Base-by-base conservation (phyloP, 1,284 basidiomycete genomes). In the Boletus smithii region DNA sequence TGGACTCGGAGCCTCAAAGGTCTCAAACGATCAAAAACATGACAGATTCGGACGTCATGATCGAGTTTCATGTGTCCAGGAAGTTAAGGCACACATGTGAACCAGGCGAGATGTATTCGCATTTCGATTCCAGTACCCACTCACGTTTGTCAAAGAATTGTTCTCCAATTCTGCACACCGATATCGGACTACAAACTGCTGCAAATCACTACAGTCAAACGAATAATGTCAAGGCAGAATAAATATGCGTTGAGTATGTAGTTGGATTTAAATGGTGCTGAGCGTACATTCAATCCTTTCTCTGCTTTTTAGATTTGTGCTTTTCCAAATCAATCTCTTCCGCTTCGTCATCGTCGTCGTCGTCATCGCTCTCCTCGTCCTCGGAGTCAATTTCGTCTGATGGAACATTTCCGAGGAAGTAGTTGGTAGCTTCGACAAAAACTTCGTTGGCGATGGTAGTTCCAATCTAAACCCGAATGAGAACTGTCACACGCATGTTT, bases 241-340 rank as follows among this genome's bases (percentile, higher is more conserved):
- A 65, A 67, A 69, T 69, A 67, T 30, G 50, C 13, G 29, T 44
- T 38, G 30, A 57, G 36, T 51, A 50, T 50, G 48, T 41, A 54
- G 32, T 30, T 36, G 51, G 26, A 48, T 37, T 50, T 44, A 53
- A 47, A 54, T 50, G 37, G n/a, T 44, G 30, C 44, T 14, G 18
- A 49, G 54, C 40, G 44, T 42, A 43, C 36, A 45, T 54, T 70
- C 76, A 87, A 54, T 78, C 77, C 61, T 79, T 79, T 67, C 72
- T 71, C 61, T 75, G 78, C 66, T 83, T 88, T 69, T 89, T 90
- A 44, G 77, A 60, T 57, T 78, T 75, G 43, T 88, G 87, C 68
- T 87, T 86, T 66, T 90, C 88, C 50, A 90, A 70, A 67, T 90
- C 87, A 68, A 90, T 90, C 66, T 90, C 88, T 37, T 82, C 85